Evolutionary conservation across 2,329 filamentous ascomycete genomes (phyloP).

Genomic region (Dactylellina sp.): DNA sequence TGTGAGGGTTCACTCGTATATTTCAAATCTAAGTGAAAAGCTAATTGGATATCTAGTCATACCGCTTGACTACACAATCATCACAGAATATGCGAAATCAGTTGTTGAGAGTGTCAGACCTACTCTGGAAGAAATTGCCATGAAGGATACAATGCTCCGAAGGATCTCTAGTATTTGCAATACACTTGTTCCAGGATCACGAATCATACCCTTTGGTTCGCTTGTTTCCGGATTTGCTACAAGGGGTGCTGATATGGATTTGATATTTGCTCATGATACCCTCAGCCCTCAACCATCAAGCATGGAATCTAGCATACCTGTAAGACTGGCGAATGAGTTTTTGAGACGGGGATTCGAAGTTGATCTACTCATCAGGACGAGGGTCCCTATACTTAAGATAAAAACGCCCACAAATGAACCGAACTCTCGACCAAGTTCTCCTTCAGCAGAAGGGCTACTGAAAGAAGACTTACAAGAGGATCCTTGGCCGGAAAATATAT

Average conservation of each 20-base stretch:
- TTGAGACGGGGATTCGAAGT: conserved; percentile 79
- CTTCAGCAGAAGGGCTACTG: conserved; percentile 44
- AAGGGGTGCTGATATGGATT: conserved; percentile 89
- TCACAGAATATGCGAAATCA: conserved; percentile 41
- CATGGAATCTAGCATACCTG: conserved; percentile 74
- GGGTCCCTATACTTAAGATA: conserved; percentile 88
- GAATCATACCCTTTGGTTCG: conserved; percentile 60
- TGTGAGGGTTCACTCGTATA: conserved; percentile 19
- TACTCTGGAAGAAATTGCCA: conserved; percentile 26
- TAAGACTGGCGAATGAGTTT: conserved; percentile 79
- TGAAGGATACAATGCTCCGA: conserved; percentile 41
- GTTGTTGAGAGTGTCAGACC: conserved; percentile 42
- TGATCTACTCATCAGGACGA: conserved; percentile 79
- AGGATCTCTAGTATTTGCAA: conserved; percentile 58
- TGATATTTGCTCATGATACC: conserved; percentile 73
- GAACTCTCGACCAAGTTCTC: conserved; percentile 20
- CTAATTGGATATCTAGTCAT: conserved; percentile 27
- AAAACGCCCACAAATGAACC: conserved; percentile 63
- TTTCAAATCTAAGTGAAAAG: neutral
- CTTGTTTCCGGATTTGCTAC: conserved; percentile 79
- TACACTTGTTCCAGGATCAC: conserved; percentile 57
- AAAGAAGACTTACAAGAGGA: conserved; percentile 41
- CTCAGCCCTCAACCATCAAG: conserved; percentile 60
- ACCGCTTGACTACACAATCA: conserved; percentile 36
- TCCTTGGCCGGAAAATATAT: conserved; percentile 57